Evolutionary conservation across 2,329 filamentous ascomycete species (phyloP).

Genomic region (Botryotinia globosa): DNA sequence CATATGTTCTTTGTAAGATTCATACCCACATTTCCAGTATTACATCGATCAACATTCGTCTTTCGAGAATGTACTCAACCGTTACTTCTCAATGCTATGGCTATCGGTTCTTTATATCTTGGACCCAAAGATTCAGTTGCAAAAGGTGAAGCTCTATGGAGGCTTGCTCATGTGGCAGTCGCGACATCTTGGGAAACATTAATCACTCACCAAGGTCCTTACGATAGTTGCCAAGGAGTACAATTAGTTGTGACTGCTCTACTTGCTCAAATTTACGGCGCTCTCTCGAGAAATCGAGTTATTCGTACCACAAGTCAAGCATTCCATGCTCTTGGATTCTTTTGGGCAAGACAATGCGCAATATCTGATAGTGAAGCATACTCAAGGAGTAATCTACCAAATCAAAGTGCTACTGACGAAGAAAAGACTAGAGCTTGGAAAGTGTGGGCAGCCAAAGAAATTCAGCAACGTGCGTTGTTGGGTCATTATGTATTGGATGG

Average conservation of each 20-base stretch:
- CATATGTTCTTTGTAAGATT: conserved; percentile 49
- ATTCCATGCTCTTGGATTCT: conserved; percentile 45
- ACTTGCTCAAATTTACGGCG: conserved; percentile 45
- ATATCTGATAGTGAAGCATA: conserved; percentile 43
- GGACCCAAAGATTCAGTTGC: conserved; percentile 44
- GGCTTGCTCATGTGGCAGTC: conserved; percentile 45
- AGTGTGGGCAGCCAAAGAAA: conserved; percentile 44
- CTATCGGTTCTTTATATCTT: conserved; percentile 46
- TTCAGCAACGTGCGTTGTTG: conserved; percentile 45
- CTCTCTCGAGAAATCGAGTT: conserved; percentile 43
- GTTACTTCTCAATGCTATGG: conserved; percentile 45
- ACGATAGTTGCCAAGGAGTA: conserved; percentile 45
- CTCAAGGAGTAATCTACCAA: conserved; percentile 39
- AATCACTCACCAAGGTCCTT: conserved; percentile 44
- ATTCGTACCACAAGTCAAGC: conserved; percentile 46
- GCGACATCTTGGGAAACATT: conserved; percentile 47
- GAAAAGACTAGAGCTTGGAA: conserved; percentile 45
- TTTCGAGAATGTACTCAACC: conserved; percentile 46
- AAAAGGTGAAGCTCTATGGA: conserved; percentile 47
- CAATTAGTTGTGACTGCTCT: conserved; percentile 45
- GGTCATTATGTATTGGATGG: conserved; percentile 47
- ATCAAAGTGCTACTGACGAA: conserved; percentile 34
- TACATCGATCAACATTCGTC: conserved; percentile 45
- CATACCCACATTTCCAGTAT: conserved; percentile 46
- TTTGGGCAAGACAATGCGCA: conserved; percentile 46